These are phyloP conservation scores for Teratosphaeria gauchensis DNA, from an alignment of 2,329 filamentous ascomycete species.

Conservation along the genomic window DNA sequence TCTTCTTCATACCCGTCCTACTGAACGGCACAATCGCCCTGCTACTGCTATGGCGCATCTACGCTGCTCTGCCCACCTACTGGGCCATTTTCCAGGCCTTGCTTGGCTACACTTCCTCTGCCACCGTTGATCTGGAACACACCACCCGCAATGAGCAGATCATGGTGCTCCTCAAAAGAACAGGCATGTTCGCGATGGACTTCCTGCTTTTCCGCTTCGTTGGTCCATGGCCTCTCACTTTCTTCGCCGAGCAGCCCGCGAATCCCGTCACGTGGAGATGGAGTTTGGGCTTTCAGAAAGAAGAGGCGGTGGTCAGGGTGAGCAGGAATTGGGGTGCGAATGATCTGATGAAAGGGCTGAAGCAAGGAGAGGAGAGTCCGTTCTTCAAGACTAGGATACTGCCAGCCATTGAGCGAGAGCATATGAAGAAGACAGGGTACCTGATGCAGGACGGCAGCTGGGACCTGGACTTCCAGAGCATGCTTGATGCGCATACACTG, in stretches of 20 bases:
- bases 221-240: constrained; percentile 38
- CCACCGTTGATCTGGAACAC: constrained; percentile 51
- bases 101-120: constrained; percentile 56
- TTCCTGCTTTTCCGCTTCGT: constrained; percentile 45
- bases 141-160: constrained; percentile 49
- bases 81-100: constrained; percentile 53
- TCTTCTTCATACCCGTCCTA: constrained; percentile 68
- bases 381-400: constrained; percentile 54
- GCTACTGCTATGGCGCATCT: constrained; percentile 60
- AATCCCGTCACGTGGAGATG: constrained; percentile 66
- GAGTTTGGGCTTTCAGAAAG: constrained; percentile 62
- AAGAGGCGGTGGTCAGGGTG: constrained; percentile 72
- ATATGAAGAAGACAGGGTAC: constrained; percentile 77
- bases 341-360: constrained; percentile 44
- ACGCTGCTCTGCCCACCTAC: constrained; percentile 63
- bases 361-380: constrained; percentile 43
- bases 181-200: constrained; percentile 61
- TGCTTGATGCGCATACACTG: constrained; percentile 63
- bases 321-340: constrained; percentile 62
- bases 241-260: constrained; percentile 51
- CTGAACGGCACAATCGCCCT: constrained; percentile 62
- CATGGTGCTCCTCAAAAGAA: constrained; percentile 50
- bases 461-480: constrained; percentile 77
- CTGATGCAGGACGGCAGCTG: constrained; percentile 75
- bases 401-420: constrained; percentile 57